phyloP scores from a whole-genome alignment of 208 protist genomes.

The Acanthamoeba lenticulata region DNA sequence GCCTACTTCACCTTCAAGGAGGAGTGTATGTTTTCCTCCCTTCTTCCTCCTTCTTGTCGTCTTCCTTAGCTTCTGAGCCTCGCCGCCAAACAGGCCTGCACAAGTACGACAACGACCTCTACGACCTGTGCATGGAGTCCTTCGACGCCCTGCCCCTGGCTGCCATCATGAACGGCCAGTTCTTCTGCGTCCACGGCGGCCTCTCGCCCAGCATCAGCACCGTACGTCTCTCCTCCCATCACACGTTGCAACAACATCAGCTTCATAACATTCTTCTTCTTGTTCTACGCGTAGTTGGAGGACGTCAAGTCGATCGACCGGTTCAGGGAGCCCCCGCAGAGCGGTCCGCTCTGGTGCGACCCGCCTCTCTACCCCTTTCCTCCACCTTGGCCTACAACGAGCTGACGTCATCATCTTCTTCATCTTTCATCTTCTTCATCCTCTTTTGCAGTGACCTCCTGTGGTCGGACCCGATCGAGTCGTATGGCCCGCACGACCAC shows the following conservation, averaged over 20 bases:
- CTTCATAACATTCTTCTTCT: conserved; percentile 79
- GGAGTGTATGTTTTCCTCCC: conserved; percentile 87
- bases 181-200: conserved; percentile 90
- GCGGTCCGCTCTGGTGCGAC: conserved; percentile 90
- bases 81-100: conserved; percentile 73
- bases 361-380: neutral
- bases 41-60: neutral
- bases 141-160: conserved; percentile 90
- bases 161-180: conserved; percentile 87
- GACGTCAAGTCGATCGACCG: conserved; percentile 93
- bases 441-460: conserved; percentile 88
- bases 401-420: no score
- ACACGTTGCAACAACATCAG: conserved; percentile 95
- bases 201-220: conserved; percentile 86
- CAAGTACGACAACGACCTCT: conserved; percentile 85
- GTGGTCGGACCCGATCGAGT: conserved; percentile 95
- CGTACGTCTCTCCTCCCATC: conserved; percentile 68
- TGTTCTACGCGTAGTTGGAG: conserved; percentile 59
- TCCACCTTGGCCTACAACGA: no score
- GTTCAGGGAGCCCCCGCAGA: conserved; percentile 94
- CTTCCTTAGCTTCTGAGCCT: neutral
- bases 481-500: conserved; percentile 89
- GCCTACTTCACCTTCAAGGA: conserved; percentile 97
- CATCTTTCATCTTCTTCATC: neutral
- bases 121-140: conserved; percentile 82